Evolutionary conservation across 1,139 yeast species (phyloP).

Genomic region (Saccharomyces pastorianus): DNA sequence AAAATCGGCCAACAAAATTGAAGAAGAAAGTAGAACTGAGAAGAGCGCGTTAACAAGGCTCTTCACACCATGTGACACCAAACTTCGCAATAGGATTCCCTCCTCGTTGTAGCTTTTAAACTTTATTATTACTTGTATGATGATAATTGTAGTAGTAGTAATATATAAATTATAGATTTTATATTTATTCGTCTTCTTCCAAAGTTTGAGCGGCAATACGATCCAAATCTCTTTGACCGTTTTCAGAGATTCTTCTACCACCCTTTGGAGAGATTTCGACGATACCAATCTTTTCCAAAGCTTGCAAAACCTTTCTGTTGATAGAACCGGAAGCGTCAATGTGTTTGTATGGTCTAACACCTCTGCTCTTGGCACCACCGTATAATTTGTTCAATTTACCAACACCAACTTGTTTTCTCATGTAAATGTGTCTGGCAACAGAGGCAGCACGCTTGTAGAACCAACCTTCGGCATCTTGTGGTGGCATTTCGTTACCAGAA

Average conservation of each 20-base stretch:
- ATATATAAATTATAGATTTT: not conserved
- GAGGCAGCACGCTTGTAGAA: conserved; percentile 99
- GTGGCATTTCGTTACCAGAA: conserved; percentile 98
- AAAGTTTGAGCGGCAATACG: conserved; percentile 99
- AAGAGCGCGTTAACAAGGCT: not conserved
- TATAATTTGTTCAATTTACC: conserved; percentile 97
- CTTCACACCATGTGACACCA: not conserved
- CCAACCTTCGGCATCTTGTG: conserved; percentile 99
- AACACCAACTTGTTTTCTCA: conserved; percentile 98
- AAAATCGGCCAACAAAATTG: not conserved
- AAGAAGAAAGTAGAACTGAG: not conserved
- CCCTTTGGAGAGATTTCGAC: conserved; percentile 95
- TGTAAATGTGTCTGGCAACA: conserved; percentile 99
- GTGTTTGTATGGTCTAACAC: conserved; percentile 98
- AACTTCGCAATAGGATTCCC: not conserved
- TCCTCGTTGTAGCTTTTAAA: not conserved
- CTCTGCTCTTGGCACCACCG: conserved; percentile 99
- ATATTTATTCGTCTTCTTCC: conserved; percentile 70
- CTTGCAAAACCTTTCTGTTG: conserved; percentile 96
- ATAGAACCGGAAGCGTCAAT: conserved; percentile 97
- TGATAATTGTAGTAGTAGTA: conserved; percentile 1
- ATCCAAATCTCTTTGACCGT: conserved; percentile 99
- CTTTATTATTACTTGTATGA: not conserved
- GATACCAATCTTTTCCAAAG: conserved; percentile 96
- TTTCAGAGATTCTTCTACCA: conserved; percentile 98